Evolutionary conservation across 2,329 filamentous ascomycete genomes (phyloP).

Genomic region (Conoideocrella luteorostrata): DNA sequence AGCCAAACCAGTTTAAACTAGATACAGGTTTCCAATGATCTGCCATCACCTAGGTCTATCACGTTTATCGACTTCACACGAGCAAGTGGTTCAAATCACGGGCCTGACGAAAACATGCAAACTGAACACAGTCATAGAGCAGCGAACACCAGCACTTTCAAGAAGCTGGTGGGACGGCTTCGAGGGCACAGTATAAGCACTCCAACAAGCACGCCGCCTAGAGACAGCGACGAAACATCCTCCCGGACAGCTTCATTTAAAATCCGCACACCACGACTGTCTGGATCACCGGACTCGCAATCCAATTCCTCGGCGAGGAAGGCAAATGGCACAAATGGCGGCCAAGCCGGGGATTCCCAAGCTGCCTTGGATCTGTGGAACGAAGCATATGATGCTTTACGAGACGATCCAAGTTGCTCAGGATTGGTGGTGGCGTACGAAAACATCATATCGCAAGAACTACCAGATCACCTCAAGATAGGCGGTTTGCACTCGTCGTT

Average conservation of each 20-base stretch:
- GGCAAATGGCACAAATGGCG: background rate
- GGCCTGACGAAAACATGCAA: background rate
- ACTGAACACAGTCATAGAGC: background rate
- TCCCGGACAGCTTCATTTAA: background rate
- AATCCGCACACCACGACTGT: background rate
- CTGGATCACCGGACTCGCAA: conserved; percentile 3
- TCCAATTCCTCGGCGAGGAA: background rate
- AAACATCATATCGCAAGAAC: conserved; percentile 27
- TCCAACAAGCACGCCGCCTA: background rate
- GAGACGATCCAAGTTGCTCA: conserved; percentile 21
- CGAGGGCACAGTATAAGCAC: conserved; percentile 8
- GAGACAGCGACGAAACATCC: background rate
- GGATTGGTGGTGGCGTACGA: conserved; percentile 30
- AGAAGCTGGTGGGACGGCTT: conserved; percentile 12
- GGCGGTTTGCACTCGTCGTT: conserved; percentile 20
- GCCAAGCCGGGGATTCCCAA: conserved; percentile 2
- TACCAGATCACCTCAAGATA: conserved; percentile 26
- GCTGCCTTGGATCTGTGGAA: conserved; percentile 26
- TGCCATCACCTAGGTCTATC: too few relatives aligned
- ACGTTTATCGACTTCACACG: too few relatives aligned
- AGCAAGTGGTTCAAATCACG: too few relatives aligned
- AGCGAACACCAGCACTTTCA: conserved; percentile 1
- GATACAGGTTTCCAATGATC: too few relatives aligned
- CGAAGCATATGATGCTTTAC: conserved; percentile 26
- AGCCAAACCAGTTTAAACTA: too few relatives aligned